These are phyloP conservation scores for Nakazawaea laoshanensis DNA, from an alignment of 805 yeast species.

Conservation along the genomic window DNA sequence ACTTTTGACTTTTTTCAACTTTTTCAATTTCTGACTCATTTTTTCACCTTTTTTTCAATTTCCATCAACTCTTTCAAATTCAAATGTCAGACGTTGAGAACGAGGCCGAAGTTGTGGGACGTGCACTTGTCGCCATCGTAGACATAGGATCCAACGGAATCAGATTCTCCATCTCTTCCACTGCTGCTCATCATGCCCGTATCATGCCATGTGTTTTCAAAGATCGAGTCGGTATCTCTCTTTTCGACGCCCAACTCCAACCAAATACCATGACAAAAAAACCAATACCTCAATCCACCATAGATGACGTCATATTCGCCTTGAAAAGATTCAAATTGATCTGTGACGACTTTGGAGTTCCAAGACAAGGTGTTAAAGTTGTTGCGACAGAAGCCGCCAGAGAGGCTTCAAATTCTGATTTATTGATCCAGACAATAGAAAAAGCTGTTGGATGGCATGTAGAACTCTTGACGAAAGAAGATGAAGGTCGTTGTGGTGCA, in stretches of 20 bases:
- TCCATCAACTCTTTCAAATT: no score
- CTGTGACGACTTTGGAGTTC: constrained; percentile 70
- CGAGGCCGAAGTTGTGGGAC: constrained; percentile 49
- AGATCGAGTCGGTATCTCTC: constrained; percentile 62
- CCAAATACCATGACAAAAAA: constrained; percentile 22
- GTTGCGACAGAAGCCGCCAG: constrained; percentile 73
- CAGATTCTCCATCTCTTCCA: constrained; percentile 63
- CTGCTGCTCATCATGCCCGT: constrained; percentile 62
- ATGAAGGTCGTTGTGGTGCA: constrained; percentile 61
- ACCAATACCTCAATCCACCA: constrained; percentile 51
- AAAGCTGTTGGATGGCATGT: constrained; percentile 64
- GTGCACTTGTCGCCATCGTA: constrained; percentile 56
- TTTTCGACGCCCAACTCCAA: constrained; percentile 44
- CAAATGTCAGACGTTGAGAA: constrained; percentile 19
- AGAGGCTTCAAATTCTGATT: constrained; percentile 56
- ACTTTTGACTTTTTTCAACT: no score
- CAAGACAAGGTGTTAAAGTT: constrained; percentile 47
- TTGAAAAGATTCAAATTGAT: constrained; percentile 61
- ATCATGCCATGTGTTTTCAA: constrained; percentile 74
- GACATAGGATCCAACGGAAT: constrained; percentile 76
- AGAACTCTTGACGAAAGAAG: constrained; percentile 47
- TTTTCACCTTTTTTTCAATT: no score
- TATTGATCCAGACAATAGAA: constrained; percentile 45
- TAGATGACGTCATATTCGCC: constrained; percentile 51
- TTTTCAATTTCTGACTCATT: no score